Conservation (phyloP, 495 filamentous ascomycete species). For the Neurospora africana region DNA sequence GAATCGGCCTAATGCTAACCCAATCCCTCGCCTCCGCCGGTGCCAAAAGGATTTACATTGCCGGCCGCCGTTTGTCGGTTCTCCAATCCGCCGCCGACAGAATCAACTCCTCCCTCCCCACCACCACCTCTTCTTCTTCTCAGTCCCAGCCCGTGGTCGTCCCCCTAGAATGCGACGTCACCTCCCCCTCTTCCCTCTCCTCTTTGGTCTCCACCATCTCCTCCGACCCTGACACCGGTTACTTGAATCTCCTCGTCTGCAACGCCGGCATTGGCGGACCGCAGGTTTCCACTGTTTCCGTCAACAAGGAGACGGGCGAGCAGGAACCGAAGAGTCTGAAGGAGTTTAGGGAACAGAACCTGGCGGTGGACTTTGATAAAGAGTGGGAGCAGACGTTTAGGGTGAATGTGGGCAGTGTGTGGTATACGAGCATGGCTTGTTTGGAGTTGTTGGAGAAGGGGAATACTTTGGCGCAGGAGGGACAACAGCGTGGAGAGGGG, state of each 20-base stretch:
- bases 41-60: slow-evolving; percentile 59
- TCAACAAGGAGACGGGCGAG: slow-evolving; percentile 6
- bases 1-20: slow-evolving; percentile 59
- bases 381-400: slow-evolving; percentile 48
- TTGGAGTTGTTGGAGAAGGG: slow-evolving; percentile 50
- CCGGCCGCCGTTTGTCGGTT: slow-evolving; percentile 51
- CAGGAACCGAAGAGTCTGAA: neutral
- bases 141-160: slow-evolving; percentile 30
- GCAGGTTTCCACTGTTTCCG: slow-evolving; percentile 11
- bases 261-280: slow-evolving; percentile 58
- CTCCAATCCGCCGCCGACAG: slow-evolving; percentile 39
- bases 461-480: slow-evolving; percentile 43
- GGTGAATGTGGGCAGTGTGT: slow-evolving; percentile 50
- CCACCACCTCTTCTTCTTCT: too few species aligned
- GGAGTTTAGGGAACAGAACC: neutral
- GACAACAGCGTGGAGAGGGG: neutral
- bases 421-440: slow-evolving; percentile 55
- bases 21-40: slow-evolving; percentile 48
- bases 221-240: slow-evolving; percentile 35
- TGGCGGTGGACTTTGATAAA: slow-evolving; percentile 20
- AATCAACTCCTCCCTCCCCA: slow-evolving; percentile 18
- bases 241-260: slow-evolving; percentile 55
- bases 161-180: slow-evolving; percentile 54
- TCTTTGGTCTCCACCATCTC: slow-evolving; percentile 41
- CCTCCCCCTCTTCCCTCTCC: slow-evolving; percentile 54